Percentiles rank a stretch among this genome's conserved stretches.
These are phyloP conservation scores for Beverwykella pulmonaria DNA, from an alignment of 495 filamentous ascomycete species.

Conservation along the genomic window DNA sequence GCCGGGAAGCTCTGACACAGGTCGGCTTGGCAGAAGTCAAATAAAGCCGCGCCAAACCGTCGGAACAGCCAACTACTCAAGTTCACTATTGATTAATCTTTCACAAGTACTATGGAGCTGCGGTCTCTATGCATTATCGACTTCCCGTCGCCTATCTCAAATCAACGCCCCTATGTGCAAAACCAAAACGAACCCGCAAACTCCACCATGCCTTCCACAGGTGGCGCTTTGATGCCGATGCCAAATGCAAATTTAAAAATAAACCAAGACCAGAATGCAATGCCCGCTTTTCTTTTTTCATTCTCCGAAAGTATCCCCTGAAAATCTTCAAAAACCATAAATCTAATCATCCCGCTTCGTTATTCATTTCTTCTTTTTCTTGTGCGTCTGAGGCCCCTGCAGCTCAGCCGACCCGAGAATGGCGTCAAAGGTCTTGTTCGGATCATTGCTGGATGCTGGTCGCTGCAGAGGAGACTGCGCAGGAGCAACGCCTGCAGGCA, in stretches of 20 bases:
- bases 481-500: slow-evolving; percentile 45
- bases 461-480: slow-evolving; percentile 6
- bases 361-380: slow-evolving; percentile 48
- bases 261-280: neutral
- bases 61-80: neutral
- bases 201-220: neutral
- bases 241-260: neutral
- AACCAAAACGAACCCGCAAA: neutral
- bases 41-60: no score
- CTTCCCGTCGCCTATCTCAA: neutral
- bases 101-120: neutral
- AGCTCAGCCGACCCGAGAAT: slow-evolving; percentile 55
- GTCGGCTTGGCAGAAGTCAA: neutral
- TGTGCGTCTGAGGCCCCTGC: slow-evolving; percentile 52
- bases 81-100: neutral
- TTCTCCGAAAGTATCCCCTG: no score
- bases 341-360: neutral
- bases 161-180: neutral
- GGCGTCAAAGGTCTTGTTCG: slow-evolving; percentile 64
- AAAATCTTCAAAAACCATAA: neutral
- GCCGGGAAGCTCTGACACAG: neutral
- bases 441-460: slow-evolving; percentile 34
- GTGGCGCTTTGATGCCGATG: neutral
- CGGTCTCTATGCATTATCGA: neutral
- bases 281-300: neutral